Base-by-base conservation (phyloP, 495 filamentous ascomycete genomes). In the Opeltia flavorubescens region DNA sequence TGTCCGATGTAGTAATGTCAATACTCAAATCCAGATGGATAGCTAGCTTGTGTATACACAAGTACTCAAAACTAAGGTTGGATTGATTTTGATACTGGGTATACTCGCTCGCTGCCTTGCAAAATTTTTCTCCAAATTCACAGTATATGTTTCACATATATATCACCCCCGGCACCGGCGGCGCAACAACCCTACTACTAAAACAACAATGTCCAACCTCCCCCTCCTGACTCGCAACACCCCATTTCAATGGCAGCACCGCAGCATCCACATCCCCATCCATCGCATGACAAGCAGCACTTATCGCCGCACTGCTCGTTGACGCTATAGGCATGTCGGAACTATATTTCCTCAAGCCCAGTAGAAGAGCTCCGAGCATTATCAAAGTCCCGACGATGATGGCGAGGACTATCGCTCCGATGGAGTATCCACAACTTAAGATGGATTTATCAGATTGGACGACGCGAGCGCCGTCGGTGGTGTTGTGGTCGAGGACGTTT, bases 211-310 rank as follows among this genome's bases (percentile, higher is more conserved):
- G 5, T 24, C 40, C 40, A 23, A 43, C 4, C 25, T 23, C 40
- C 20, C 25, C 20, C 40, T 28, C 13, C 15, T 13, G n/a, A 23
- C 40, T 43, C 4, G 60, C 55, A 0, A 58, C 57, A 21, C 66
- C 66, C 65, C 64, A 68, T 49, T 59, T 49, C 17, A 69, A 43
- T 12, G 59, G 55, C 6, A 54, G 33, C 13, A 49, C 29, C 2
- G 52, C 50, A 21, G 36, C 39, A 24, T 49, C 33, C 21, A 13
- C 9, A 38, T 52, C 50, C 3, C 54, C 20, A 31, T 39, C 24
- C 45, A 52, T 51, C 25, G 56, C 51, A 59, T 71, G 67, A 49
- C 68, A 75, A 0, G 70, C 70, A 0, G 71, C 71, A 46, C 66
- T 69, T 25, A 77, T 67, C 1, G 62, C 70, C 7, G 61, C 56